phyloP scores from a whole-genome alignment of 768 basidiomycete genomes.

The Gloeostereum incarnatum region DNA sequence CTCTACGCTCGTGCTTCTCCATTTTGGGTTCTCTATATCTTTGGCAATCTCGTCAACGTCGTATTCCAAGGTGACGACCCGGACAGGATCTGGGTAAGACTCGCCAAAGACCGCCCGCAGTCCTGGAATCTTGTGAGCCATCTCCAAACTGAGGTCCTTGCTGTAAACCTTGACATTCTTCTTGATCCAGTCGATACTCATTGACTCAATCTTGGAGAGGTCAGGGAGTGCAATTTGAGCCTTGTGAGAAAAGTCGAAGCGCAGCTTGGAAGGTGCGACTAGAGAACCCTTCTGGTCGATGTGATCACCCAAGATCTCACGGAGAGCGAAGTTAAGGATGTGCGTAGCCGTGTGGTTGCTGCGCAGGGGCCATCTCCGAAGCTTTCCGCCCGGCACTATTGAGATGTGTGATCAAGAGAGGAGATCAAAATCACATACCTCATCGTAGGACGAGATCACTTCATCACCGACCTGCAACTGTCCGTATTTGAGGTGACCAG shows the following conservation, averaged over 20 bases:
- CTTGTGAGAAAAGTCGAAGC: slow-evolving; percentile 99
- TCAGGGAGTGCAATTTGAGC: slow-evolving; percentile 72
- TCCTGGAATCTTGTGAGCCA: slow-evolving; percentile 84
- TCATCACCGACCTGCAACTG: slow-evolving; percentile 66
- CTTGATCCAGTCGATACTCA: slow-evolving; percentile 85
- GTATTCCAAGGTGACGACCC: slow-evolving; percentile 88
- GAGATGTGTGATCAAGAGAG: slow-evolving; percentile 2
- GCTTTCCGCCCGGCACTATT: slow-evolving; percentile 32
- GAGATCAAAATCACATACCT: slow-evolving; percentile 34
- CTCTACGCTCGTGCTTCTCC: slow-evolving; percentile 88
- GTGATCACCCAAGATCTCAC: slow-evolving; percentile 94
- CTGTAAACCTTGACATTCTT: slow-evolving; percentile 84
- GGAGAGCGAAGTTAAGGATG: slow-evolving; percentile 89
- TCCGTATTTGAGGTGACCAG: slow-evolving; percentile 87
- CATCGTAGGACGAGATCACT: slow-evolving; percentile 88
- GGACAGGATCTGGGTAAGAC: slow-evolving; percentile 94
- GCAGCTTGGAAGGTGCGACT: slow-evolving; percentile 90
- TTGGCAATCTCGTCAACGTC: slow-evolving; percentile 78
- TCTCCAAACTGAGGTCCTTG: slow-evolving; percentile 71
- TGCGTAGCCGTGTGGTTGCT: slow-evolving; percentile 99
- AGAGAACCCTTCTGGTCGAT: slow-evolving; percentile 98
- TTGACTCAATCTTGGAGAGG: slow-evolving; percentile 71
- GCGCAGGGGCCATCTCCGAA: slow-evolving; percentile 89
- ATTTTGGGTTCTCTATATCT: slow-evolving; percentile 84
- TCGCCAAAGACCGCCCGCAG: slow-evolving; percentile 96